These are phyloP conservation scores for barley (Hordeum vulgare) DNA, from an alignment of 176 grass and related monocot species.

Conservation along the genomic window MorexV3_pseudomolecules_assembly NC_058520.1:51948118-51948617, in stretches of 20 bases:
- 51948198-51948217: background rate
- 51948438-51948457: background rate
- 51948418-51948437: background rate
- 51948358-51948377: slow-evolving; percentile 91
- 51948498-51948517: background rate
- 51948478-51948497: slow-evolving; percentile 18
- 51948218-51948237: background rate
- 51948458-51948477: background rate
- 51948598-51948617: slow-evolving; percentile 64
- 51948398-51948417: slow-evolving; percentile 3
- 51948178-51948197: background rate
- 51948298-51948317: slow-evolving; percentile 1
- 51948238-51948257: slow-evolving; percentile 61
- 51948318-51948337: background rate
- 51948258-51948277: slow-evolving; percentile 90
- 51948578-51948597: slow-evolving; percentile 95
- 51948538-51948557: slow-evolving; percentile 26
- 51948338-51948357: background rate
- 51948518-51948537: slow-evolving; percentile 11
- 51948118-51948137: background rate
- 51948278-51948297: slow-evolving; percentile 84
- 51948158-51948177: background rate
- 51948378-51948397: slow-evolving; percentile 89
- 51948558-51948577: slow-evolving; percentile 95
- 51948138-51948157: background rate